A percentile compares a stretch with the other conserved stretches of the same genome.
These are phyloP conservation scores for Carallia brachiata DNA, from an alignment of 345 rosid genomes.

Conservation along the genomic window DNA sequence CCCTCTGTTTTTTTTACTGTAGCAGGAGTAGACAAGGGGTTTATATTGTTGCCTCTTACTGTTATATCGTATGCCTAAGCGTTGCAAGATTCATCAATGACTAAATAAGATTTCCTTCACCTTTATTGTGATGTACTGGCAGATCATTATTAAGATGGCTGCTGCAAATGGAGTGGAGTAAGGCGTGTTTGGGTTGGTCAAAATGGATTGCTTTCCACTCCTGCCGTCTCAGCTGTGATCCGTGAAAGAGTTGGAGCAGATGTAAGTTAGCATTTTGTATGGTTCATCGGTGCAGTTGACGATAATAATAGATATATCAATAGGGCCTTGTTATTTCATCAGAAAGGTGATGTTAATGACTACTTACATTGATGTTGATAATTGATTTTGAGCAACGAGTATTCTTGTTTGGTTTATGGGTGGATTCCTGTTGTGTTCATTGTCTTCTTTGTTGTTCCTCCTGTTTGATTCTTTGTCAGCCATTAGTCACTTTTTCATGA, in stretches of 20 bases:
- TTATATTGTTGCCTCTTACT: too few relatives aligned
- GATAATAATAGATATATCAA: too few relatives aligned
- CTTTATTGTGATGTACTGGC: slow-evolving; percentile 19
- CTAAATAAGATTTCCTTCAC: not conserved
- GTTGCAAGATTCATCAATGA: not conserved
- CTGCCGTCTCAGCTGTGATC: slow-evolving; percentile 96
- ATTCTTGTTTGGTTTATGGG: too few relatives aligned
- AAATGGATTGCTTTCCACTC: slow-evolving; percentile 93
- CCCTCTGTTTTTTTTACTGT: too few relatives aligned
- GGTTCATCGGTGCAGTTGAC: not conserved
- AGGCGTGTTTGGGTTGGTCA: slow-evolving; percentile 95
- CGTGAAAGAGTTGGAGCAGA: slow-evolving; percentile 89
- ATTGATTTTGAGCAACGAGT: too few relatives aligned
- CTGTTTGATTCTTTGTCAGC: too few relatives aligned
- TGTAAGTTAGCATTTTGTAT: slow-evolving; percentile 50
- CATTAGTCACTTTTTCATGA: not conserved
- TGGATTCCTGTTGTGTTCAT: too few relatives aligned
- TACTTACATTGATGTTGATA: too few relatives aligned
- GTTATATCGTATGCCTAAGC: not conserved
- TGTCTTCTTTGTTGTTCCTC: too few relatives aligned
- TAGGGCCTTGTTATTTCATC: too few relatives aligned
- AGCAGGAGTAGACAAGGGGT: too few relatives aligned
- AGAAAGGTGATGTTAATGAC: too few relatives aligned
- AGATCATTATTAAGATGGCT: slow-evolving; percentile 88
- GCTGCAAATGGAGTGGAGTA: slow-evolving; percentile 98